Conservation (phyloP, 2,329 filamentous ascomycete species). For the Monilinia vaccinii-corymbosi region DNA sequence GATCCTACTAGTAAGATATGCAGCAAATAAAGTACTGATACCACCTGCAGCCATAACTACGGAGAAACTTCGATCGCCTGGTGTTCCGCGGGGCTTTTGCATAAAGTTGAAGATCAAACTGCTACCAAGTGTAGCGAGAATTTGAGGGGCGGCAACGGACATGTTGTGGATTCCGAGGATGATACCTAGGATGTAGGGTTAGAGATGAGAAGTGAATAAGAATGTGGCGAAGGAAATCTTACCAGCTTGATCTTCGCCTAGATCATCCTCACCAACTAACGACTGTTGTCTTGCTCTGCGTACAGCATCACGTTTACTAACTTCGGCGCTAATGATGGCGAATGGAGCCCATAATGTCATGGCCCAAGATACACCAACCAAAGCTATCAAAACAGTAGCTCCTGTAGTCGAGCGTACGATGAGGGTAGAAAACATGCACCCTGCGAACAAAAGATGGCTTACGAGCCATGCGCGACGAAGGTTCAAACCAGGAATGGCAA, state of each 20-base stretch:
- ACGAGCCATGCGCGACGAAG: slow-evolving; percentile 81
- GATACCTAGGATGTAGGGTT: slow-evolving; percentile 40
- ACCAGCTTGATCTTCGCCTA: slow-evolving; percentile 15
- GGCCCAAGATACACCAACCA: slow-evolving; percentile 87
- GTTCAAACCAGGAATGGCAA: slow-evolving; percentile 76
- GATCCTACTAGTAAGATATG: slow-evolving; percentile 44
- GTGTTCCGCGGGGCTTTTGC: slow-evolving; percentile 77
- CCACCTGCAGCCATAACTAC: slow-evolving; percentile 83
- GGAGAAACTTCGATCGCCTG: slow-evolving; percentile 78
- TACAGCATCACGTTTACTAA: slow-evolving; percentile 70
- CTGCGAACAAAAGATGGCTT: slow-evolving; percentile 74
- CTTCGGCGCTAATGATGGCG: slow-evolving; percentile 88
- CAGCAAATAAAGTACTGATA: slow-evolving; percentile 66
- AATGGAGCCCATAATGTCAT: slow-evolving; percentile 91
- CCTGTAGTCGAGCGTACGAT: slow-evolving; percentile 61
- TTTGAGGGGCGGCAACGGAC: slow-evolving; percentile 83
- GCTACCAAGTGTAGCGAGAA: slow-evolving; percentile 77
- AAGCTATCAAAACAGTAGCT: slow-evolving; percentile 68
- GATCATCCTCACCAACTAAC: slow-evolving; percentile 12
- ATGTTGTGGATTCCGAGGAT: slow-evolving; percentile 95
- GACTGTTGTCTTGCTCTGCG: slow-evolving; percentile 35
- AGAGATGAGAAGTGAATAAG: neutral
- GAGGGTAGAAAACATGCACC: slow-evolving; percentile 75
- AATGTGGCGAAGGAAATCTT: neutral
- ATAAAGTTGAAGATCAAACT: slow-evolving; percentile 75